Base-by-base conservation (phyloP, 2,329 filamentous ascomycete species). In the Aspergillus vadensis region DNA sequence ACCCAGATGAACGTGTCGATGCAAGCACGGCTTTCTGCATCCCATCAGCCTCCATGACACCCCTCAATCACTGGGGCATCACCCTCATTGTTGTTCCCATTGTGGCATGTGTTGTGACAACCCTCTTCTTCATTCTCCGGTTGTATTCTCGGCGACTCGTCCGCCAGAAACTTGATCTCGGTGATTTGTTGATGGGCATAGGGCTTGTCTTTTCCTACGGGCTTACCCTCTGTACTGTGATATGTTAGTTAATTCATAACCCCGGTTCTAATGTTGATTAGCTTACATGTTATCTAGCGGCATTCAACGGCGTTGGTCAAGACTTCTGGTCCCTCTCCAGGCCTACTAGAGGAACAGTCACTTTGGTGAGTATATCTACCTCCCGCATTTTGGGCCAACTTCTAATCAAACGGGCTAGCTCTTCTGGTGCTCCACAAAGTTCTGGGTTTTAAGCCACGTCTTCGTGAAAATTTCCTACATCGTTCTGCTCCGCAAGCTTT, bases 401-500 rank as follows among this genome's bases (percentile, higher is more conserved):
- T 14, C 19, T 10, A 30, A 38, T 2, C 2, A 38, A 36, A 36
- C 5, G 32, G 12, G 9, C 19, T 49, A 61, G 59, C 43, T 47
- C 14, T 59, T 55, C 30, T 56, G 55, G 55, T 41, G 58, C 23
- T 50, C 41, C 3, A 55, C 58, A 8, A 61, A 61, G 10, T 50
- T 54, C 30, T 61, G 59, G 59, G 49, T 36, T 5, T 25, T 53
- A 5, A 19, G 49, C 2, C 55, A 58, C 19, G 30, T 54, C 12
- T 58, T 61, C 23, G 44, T 61, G 5, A 61, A 61, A 9, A 17
- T 61, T 2, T 61, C 59, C 2, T 58, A 58, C 4, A 30, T 61
- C 23, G n/a, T 58, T 19, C 43, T 61, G 7, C n/a, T 61, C 7
- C 55, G 55, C 9, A 50, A 39, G 14, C 41, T 58, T 5, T 36